A percentile compares a stretch with the other conserved stretches of the same genome.
Evolutionary conservation across 345 rosid genomes (phyloP).

Genomic region (Acer campestre): DNA sequence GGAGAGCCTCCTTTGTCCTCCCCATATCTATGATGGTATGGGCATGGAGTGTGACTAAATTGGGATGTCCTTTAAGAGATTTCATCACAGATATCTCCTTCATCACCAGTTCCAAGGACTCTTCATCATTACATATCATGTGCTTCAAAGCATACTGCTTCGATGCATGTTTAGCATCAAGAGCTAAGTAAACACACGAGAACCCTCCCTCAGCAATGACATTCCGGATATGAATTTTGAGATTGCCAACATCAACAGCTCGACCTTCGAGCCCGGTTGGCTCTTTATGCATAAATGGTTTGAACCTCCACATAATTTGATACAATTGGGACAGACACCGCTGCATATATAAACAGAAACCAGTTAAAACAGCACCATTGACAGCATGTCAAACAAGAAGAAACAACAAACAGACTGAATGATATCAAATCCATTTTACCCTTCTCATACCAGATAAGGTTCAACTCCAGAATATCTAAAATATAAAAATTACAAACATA

Average conservation of each 20-base stretch:
- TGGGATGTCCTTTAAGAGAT: conserved; percentile 88
- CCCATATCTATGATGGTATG: conserved; percentile 84
- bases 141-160: conserved; percentile 96
- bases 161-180: conserved; percentile 62
- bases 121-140: conserved; percentile 89
- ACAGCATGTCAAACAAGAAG: not conserved
- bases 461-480: not conserved
- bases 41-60: conserved; percentile 66
- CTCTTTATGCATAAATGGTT: conserved; percentile 82
- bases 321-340: conserved; percentile 20
- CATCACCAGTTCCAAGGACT: conserved; percentile 66
- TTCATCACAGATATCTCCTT: conserved; percentile 89
- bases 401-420: not conserved
- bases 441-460: not conserved
- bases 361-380: not conserved
- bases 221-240: conserved; percentile 72
- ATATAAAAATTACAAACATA: not conserved
- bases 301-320: conserved; percentile 89
- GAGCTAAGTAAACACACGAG: conserved; percentile 88
- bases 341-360: conserved; percentile 33
- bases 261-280: conserved; percentile 93
- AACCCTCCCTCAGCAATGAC: conserved; percentile 96
- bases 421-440: not conserved
- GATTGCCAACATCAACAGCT: conserved; percentile 69
- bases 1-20: conserved; percentile 89